Evolutionary conservation across 495 filamentous ascomycete species (phyloP).

Genomic region (Terfezia boudieri): DNA sequence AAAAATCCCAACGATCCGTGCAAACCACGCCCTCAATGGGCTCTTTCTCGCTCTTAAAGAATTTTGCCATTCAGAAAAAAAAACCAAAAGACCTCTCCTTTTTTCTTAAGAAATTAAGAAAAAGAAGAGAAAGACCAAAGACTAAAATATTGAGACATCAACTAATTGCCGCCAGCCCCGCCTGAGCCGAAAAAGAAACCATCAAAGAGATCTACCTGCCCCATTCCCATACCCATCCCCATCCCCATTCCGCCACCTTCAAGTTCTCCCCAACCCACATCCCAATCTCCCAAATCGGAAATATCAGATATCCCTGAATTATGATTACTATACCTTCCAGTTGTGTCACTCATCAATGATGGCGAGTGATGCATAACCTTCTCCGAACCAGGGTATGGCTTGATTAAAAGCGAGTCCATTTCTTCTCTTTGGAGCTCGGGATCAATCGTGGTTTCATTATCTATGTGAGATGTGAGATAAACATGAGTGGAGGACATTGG

Average conservation of each 20-base stretch:
- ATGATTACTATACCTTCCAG: background rate
- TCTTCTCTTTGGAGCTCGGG: conserved; percentile 9
- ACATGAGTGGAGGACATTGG: background rate
- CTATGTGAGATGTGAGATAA: background rate
- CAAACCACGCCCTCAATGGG: too few species aligned
- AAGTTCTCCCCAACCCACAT: conserved; percentile 2
- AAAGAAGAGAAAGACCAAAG: too few species aligned
- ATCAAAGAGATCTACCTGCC: conserved; percentile 58
- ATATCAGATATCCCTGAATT: background rate
- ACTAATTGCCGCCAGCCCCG: background rate
- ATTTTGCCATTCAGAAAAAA: too few species aligned
- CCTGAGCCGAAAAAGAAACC: conserved; percentile 66
- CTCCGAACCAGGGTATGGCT: background rate
- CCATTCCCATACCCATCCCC: conserved; percentile 9
- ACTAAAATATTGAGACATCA: too few species aligned
- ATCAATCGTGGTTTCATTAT: conserved; percentile 14
- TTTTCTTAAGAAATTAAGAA: too few species aligned
- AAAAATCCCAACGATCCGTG: too few species aligned
- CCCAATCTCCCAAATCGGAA: background rate
- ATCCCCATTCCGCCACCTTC: conserved; percentile 11
- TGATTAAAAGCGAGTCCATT: background rate
- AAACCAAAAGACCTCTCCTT: too few species aligned
- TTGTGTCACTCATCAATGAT: background rate
- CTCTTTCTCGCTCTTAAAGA: too few species aligned
- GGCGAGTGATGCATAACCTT: background rate